Evolutionary conservation across 768 basidiomycete genomes (phyloP).

Genomic region (Tulasnella calospora): DNA sequence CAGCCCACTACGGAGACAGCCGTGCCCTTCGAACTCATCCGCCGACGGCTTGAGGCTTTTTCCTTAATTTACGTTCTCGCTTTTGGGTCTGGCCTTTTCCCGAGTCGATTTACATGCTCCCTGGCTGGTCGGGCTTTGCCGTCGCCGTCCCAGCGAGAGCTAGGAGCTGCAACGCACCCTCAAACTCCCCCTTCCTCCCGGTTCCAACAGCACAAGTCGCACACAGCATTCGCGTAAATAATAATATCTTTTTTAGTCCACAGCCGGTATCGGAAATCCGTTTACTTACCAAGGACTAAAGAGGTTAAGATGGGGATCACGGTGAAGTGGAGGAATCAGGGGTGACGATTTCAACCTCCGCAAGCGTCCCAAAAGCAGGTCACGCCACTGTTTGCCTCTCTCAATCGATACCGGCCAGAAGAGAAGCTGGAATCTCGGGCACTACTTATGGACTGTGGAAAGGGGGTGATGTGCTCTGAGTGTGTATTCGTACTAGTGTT

Average conservation of each 20-base stretch:
- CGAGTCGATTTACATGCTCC: not conserved
- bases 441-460: not conserved
- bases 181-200: too few species aligned
- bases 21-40: not conserved
- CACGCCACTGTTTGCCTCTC: not conserved
- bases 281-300: not conserved
- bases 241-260: not conserved
- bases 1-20: not conserved
- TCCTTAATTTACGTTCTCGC: not conserved
- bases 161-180: not conserved
- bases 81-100: not conserved
- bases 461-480: too few species aligned
- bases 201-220: not conserved
- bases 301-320: not conserved
- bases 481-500: too few species aligned
- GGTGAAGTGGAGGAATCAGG: not conserved
- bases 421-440: not conserved
- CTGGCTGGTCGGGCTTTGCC: not conserved
- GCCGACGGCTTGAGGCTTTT: not conserved
- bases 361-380: not conserved
- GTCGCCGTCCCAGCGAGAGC: not conserved
- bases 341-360: not conserved
- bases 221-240: not conserved
- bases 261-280: not conserved
- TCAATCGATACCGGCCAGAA: not conserved